phyloP scores from a whole-genome alignment of 441 rosid genomes.

The Adansonia grandidieri region DNA sequence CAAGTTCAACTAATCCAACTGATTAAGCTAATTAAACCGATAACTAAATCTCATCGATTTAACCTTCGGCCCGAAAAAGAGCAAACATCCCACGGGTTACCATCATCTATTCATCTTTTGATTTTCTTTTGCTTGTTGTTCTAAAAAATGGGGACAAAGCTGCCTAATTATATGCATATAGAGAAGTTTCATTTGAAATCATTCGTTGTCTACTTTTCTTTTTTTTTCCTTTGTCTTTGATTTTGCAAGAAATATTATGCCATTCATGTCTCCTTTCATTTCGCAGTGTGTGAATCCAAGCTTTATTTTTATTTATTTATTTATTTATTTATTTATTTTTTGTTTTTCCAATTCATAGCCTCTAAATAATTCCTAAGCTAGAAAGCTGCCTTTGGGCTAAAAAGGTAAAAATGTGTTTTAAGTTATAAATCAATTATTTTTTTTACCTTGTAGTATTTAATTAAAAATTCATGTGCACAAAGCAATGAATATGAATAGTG shows the following conservation, averaged over 20 bases:
- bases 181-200: background rate
- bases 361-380: background rate
- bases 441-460: too few species aligned
- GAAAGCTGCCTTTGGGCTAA: background rate
- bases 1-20: too few species aligned
- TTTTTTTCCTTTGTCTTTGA: background rate
- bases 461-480: too few species aligned
- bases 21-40: too few species aligned
- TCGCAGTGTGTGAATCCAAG: slow-evolving; percentile 7
- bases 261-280: slow-evolving; percentile 6
- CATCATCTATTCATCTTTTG: background rate
- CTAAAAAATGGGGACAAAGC: slow-evolving; percentile 26
- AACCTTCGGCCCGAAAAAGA: too few species aligned
- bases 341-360: background rate
- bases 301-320: too few species aligned
- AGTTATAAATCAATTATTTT: background rate
- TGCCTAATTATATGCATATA: background rate
- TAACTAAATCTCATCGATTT: too few species aligned
- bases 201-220: background rate
- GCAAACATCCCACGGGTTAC: background rate
- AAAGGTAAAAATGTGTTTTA: background rate
- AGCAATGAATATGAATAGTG: too few species aligned
- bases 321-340: background rate
- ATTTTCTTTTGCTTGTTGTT: slow-evolving; percentile 31
- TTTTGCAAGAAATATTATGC: slow-evolving; percentile 2